Base-by-base conservation (phyloP, 2,329 filamentous ascomycete genomes). In the Ophiostoma fasciatum region DNA sequence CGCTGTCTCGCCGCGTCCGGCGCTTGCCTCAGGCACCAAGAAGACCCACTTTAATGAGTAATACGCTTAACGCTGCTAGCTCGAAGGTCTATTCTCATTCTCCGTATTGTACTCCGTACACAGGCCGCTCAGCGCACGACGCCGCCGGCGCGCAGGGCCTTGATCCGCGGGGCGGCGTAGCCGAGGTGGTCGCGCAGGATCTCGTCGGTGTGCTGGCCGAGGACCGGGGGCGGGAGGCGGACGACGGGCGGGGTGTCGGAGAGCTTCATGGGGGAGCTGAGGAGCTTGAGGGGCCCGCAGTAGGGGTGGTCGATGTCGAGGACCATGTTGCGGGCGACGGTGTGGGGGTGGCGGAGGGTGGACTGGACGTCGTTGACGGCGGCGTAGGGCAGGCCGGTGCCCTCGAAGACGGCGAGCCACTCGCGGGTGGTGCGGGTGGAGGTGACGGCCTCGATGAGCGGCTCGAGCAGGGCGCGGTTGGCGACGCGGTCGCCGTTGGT, bases 241-340 rank as follows among this genome's bases (percentile, higher is more conserved):
- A 93, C 74, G 4, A 74, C 71, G 0, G 87, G 84, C 46, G 70
- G 75, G 19, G 79, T 81, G 46, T 87, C 75, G 5, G 85, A 94
- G 55, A 85, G 93, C 55, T 98, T 98, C 40, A 98, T 78, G 0
- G 90, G 90, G 1, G 85, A 92, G 50, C 93, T 94, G 36, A 98
- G 79, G 51, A 98, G 62, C 58, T 85, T 87, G 44, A 98, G 78
- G 1, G 78, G 71, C 0, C 90, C 90, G 54, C 88, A 96, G 7
- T 67, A 64, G 5, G 72, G 72, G 52, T 98, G 90, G 1, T 94
- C 72, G 30, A 94, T 64, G 51, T 94, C 80, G 12, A 82, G 73
- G 1, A 98, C 80, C 90, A 98, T 98, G 41, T 78, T 71, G 39
- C 90, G 71, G 17, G 87, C 87, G 60, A 60, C 63, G 60, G 84